Percentiles rank a stretch among this genome's conserved stretches.
Conservation (phyloP, 2,329 filamentous ascomycete species). For the Chaetoscypha palmicola region DNA sequence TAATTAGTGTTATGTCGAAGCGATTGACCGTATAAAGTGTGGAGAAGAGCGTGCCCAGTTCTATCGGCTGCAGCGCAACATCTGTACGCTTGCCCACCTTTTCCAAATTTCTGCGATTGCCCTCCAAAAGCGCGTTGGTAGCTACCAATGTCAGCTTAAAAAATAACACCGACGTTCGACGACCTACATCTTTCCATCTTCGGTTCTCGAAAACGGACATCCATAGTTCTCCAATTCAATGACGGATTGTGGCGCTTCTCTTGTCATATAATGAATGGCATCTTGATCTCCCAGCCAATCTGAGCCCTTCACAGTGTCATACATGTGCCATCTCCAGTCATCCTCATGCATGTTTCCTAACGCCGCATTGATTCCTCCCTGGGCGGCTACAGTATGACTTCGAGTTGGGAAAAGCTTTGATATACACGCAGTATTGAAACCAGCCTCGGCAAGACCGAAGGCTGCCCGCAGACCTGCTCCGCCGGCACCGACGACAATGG, state of each 20-base stretch:
- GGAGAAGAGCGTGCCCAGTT: conserved; percentile 93
- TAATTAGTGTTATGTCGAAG: conserved; percentile 98
- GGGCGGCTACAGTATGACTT: conserved; percentile 75
- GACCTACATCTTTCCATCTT: conserved; percentile 84
- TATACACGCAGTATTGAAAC: conserved; percentile 86
- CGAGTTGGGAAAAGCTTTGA: conserved; percentile 64
- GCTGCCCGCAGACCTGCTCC: conserved; percentile 76
- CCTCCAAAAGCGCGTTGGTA: conserved; percentile 99
- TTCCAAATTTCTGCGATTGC: conserved; percentile 89
- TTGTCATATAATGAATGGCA: conserved; percentile 97
- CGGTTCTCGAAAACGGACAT: conserved; percentile 92
- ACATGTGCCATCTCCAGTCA: conserved; percentile 99
- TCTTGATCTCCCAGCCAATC: conserved; percentile 98
- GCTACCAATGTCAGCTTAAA: conserved; percentile 37
- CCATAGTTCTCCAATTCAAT: conserved; percentile 97
- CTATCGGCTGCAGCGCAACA: conserved; percentile 75
- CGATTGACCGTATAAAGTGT: conserved; percentile 97
- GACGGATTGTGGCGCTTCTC: conserved; percentile 84
- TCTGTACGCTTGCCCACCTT: conserved; percentile 96
- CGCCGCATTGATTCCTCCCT: conserved; percentile 82
- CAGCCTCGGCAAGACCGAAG: conserved; percentile 79
- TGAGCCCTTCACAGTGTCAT: conserved; percentile 95
- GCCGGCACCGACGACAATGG: conserved; percentile 82
- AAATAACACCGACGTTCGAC: not conserved
- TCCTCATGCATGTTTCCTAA: conserved; percentile 96